Base-by-base conservation (phyloP, 2,329 filamentous ascomycete genomes). In the Paracorniculantispora psalliotae region DNA sequence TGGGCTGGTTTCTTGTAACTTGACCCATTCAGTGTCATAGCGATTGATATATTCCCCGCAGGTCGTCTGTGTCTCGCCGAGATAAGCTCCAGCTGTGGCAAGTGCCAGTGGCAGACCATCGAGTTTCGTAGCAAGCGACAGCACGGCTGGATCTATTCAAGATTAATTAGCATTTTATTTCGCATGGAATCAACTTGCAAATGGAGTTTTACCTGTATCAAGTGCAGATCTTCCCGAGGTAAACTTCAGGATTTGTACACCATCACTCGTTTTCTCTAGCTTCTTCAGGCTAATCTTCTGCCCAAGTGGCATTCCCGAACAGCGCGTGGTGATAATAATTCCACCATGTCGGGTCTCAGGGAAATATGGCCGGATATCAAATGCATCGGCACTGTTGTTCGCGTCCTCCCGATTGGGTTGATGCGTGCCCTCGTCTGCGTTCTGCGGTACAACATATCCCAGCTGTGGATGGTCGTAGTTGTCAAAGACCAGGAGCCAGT, bases 41-140 rank as follows among this genome's bases (percentile, higher is more conserved):
- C 12, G 70, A 51, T 10, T 68, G 33, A 49, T 78, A 63, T 80
- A 80, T 41, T 75, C 65, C 1, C 55, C 58, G n/a, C 70, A 71
- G 41, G 61, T 75, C 1, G 67, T 73, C 35, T 70, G 60, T 28
- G 70, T 69, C 48, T 77, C 62, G 25, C 68, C 59, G 15, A 81
- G 71, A 60, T 77, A 81, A 0, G 75, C 69, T 7, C 77, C 76
- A 23, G 78, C 77, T n/a, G 76, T 74, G 4, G 76, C 67, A 21
- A 81, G 70, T 3, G 78, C 77, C 25, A 81, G 70, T 9, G 77
- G 77, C 33, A 79, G 71, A 4, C 78, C 75, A 60, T 76, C 72
- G 0, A 81, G 72, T 51, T 66, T 64, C 35, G 65, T 57, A 1
- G 68, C 67, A 61, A 79, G 71, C n/a, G 62, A n/a, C 35, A 55